Evolutionary conservation across 164 flowering plant genomes (phyloP), one percentile per base, ranked within the genome.

Genomic region (Echeveria elegans): DNA sequence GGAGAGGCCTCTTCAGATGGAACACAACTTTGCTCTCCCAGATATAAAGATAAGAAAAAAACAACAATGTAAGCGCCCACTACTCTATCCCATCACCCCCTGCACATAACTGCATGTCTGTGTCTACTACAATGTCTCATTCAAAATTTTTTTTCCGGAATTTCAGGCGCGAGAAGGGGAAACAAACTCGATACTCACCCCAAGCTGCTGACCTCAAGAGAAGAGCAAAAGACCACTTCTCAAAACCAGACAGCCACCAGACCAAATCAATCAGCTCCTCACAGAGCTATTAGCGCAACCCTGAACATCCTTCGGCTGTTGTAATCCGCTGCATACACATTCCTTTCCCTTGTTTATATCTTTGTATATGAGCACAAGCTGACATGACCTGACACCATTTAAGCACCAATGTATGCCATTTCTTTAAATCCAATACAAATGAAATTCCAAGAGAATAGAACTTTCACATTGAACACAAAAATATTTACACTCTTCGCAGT

Each of bases 161-260:
- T 56, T 56, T 28, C 61, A 56, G 61, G 32, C 61, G 32, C 26
- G 32, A 56, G 19, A 56, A 53, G 11, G 59, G 9, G 59, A 53
- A 53, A 53, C 59, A 56, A 28, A 29, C 32, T 7, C 61, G 61
- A 4, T 56, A 56, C 32, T 56, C 61, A 15, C 61, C 61, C 32
- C 31, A 32, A 56, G n/a, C 47, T 11, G 18, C 61, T 56, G 61
- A 28, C 34, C 34, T 56, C 61, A 56, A 56, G 61, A 56, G 28
- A 32, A 56, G 32, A 32, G 61, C 32, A 12, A 56, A 56, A 56
- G 34, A 56, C 32, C 61, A 56, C 32, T 56, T 56, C 18, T 2
- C 19, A 28, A 56, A 28, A 56, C 32, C 34, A 56, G 61, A 28
- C 61, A 12, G 19, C 32, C 32, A 56, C 61, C 61, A 26, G 61